Evolutionary conservation across 2,329 filamentous ascomycete genomes (phyloP), one percentile per base, ranked within the genome.

Genomic region (Verticillium nubilum): DNA sequence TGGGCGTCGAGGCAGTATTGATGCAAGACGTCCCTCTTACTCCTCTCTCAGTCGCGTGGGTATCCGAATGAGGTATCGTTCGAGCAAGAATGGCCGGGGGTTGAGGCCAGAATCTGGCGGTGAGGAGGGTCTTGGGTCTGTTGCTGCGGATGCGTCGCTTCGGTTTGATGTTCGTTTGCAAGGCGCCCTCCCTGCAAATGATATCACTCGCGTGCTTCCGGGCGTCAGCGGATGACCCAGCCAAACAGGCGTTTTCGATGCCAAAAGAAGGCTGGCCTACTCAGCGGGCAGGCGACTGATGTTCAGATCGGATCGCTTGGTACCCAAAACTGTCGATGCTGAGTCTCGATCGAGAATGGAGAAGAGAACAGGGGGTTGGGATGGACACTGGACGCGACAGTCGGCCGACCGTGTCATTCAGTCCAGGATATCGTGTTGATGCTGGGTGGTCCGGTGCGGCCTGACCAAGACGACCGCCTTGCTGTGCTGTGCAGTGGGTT

Each of bases 1-100:
- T 25, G 54, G 54, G 25, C 54, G 31, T 47, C 54, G 54, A 47
- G 54, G 54, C 54, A 37, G 54, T 56, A 56, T 56, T 37, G 33
- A 50, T 37, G 26, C 35, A 26, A 35, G 54, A 31, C 31, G 37
- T 19, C 26, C 54, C 29, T 56, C 31, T 6, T 56, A 23, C n/a
- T 50, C 42, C 42, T 50, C 42, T 50, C 42, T 50, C 42, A 27
- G 37, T 56, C 54, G 54, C 35, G 54, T 35, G 35, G 35, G 15
- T 42, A 25, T 47, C 33, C 26, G 15, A 37, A 56, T 47, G 54
- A 37, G 54, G 54, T 37, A 56, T 37, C 25, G 54, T 15, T 37
- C n/a, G 54, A 28, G 54, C 54, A 33, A 50, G 54, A 28, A n/a
- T 17, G 54, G 23, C 29, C 17, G 31, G 53, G 52, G 26, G 53